phyloP scores from a whole-genome alignment of 2,329 filamentous ascomycete genomes.

The Neurospora crassa region DNA sequence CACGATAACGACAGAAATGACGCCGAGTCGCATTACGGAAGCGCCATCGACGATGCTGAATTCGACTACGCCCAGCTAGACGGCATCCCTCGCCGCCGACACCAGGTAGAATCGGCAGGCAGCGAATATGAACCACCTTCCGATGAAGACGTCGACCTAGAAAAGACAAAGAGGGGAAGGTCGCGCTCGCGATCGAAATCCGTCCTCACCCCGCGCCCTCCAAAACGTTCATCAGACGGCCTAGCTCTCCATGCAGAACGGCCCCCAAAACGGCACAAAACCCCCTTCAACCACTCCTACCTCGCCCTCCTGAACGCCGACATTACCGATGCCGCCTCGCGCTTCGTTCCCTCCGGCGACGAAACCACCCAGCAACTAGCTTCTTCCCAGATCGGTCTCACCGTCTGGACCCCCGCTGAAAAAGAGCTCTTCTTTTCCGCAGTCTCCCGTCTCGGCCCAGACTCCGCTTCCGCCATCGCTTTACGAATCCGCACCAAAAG shows the following conservation, averaged over 20 bases:
- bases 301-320: constrained; percentile 45
- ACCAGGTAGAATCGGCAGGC: neutral
- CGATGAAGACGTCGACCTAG: neutral
- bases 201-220: constrained; percentile 3
- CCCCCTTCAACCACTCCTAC: constrained; percentile 35
- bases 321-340: constrained; percentile 41
- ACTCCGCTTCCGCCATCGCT: constrained; percentile 54
- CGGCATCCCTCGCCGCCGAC: neutral
- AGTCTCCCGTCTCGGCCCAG: constrained; percentile 52
- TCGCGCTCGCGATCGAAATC: neutral
- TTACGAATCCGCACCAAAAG: constrained; percentile 59
- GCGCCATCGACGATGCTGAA: neutral
- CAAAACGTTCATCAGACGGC: constrained; percentile 23
- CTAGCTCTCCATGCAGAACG: constrained; percentile 5
- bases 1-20: neutral
- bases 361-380: constrained; percentile 4
- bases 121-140: neutral
- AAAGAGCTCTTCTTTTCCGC: constrained; percentile 62
- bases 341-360: constrained; percentile 19
- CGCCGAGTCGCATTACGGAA: neutral
- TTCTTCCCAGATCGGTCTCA: constrained; percentile 55
- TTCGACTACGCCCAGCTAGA: neutral
- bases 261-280: constrained; percentile 37
- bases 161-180: neutral
- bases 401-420: constrained; percentile 60